Conservation (phyloP, 2,329 filamentous ascomycete species). For the Paecilomyces sp. region DNA sequence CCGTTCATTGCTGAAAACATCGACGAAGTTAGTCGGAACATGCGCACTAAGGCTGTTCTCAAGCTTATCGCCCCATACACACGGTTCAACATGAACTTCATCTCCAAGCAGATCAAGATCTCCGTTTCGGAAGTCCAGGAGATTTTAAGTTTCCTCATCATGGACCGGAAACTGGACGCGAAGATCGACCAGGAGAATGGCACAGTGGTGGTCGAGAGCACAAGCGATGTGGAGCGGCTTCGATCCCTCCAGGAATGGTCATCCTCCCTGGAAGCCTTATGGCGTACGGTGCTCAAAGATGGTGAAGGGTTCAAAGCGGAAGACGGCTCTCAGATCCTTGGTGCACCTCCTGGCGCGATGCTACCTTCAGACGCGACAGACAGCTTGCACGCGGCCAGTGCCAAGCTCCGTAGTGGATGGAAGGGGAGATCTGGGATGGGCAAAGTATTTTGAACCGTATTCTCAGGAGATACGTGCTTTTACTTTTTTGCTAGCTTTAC, state of each 20-base stretch:
- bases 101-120: slow-evolving; percentile 82
- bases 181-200: slow-evolving; percentile 85
- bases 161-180: slow-evolving; percentile 79
- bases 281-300: slow-evolving; percentile 66
- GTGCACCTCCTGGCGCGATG: slow-evolving; percentile 14
- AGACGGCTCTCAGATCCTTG: slow-evolving; percentile 23
- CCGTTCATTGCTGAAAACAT: slow-evolving; percentile 98
- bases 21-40: slow-evolving; percentile 95
- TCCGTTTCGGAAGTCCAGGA: slow-evolving; percentile 82
- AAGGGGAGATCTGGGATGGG: slow-evolving; percentile 13
- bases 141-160: slow-evolving; percentile 88
- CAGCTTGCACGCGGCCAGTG: slow-evolving; percentile 15
- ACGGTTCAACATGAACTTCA: slow-evolving; percentile 79
- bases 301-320: slow-evolving; percentile 58
- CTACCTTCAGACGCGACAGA: slow-evolving; percentile 20
- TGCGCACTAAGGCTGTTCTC: slow-evolving; percentile 91
- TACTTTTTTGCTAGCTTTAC: neutral
- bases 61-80: slow-evolving; percentile 94
- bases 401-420: slow-evolving; percentile 17
- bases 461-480: neutral
- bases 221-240: slow-evolving; percentile 62
- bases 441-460: slow-evolving; percentile 5
- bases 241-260: slow-evolving; percentile 68
- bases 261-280: slow-evolving; percentile 61
- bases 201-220: slow-evolving; percentile 70